These are phyloP conservation scores for Aspergillus felis DNA, from an alignment of 2,329 filamentous ascomycete genomes.

Conservation along the genomic window DNA sequence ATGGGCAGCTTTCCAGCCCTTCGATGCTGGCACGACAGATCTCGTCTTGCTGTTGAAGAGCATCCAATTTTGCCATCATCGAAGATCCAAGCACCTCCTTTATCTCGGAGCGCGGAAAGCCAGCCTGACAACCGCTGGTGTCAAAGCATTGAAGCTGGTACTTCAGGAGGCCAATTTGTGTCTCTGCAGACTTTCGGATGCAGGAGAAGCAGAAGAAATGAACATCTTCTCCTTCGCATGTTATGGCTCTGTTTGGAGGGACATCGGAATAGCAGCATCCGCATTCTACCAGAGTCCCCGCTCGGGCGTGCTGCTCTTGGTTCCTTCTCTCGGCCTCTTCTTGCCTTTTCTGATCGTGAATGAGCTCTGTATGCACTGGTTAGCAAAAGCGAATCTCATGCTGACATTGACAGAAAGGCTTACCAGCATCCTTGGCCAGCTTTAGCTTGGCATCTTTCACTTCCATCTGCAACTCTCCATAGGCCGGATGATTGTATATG, in stretches of 20 bases:
- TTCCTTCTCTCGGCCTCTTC: constrained; percentile 30
- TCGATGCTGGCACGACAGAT: constrained; percentile 68
- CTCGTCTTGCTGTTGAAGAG: constrained; percentile 66
- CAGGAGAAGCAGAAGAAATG: constrained; percentile 72
- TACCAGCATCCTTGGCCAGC: constrained; percentile 17
- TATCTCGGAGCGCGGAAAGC: constrained; percentile 57
- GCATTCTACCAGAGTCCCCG: constrained; percentile 62
- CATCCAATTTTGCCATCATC: constrained; percentile 60
- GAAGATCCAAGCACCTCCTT: constrained; percentile 56
- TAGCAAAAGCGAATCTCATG: background rate
- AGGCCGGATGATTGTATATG: background rate
- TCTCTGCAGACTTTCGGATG: constrained; percentile 61
- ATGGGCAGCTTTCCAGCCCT: constrained; percentile 71
- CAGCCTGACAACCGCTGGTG: constrained; percentile 59
- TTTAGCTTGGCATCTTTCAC: constrained; percentile 24
- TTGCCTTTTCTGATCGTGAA: constrained; percentile 17
- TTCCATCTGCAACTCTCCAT: constrained; percentile 16
- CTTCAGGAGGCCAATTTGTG: constrained; percentile 64
- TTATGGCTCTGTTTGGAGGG: constrained; percentile 63
- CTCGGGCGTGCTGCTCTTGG: constrained; percentile 36
- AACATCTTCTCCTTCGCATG: constrained; percentile 55
- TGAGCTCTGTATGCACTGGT: constrained; percentile 2
- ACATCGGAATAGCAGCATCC: constrained; percentile 68
- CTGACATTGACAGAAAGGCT: background rate
- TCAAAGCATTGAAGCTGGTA: constrained; percentile 70